Base-by-base conservation (phyloP, 2,329 filamentous ascomycete species). In the Calonectria pseudoturangicola region DNA sequence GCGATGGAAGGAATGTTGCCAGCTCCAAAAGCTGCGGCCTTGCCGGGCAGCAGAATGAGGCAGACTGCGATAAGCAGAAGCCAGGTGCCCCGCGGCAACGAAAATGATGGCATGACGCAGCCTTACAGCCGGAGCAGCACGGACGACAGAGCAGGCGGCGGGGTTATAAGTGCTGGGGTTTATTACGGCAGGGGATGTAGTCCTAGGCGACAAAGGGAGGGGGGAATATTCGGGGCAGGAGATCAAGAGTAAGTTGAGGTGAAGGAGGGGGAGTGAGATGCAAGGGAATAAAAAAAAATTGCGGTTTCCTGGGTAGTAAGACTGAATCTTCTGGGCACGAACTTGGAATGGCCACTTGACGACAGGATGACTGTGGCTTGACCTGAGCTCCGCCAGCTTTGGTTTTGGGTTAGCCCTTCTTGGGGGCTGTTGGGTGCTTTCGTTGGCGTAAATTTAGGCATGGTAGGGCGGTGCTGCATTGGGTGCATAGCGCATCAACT, bases 1-100 rank as follows among this genome's bases (percentile, higher is more conserved):
- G 87, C 84, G 75, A 92, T 92, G 25, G 89, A 92, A n/a, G 92
- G 92, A 73, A 94, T 94, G 80, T 94, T 94, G 70, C 92, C 92
- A 41, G 92, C 92, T 30, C 92, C 92, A 80, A 94, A 94, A 4
- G 92, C 92, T 27, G 86, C 86, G 3, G 87, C 91, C 73, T 87
- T 88, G 66, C 87, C 86, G 27, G 91, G 90, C 64, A 93, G 84
- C 56, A 92, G 78, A n/a, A 90, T 81, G 71, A 93, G 83, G 66
- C 91, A 79, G 51, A 81, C 77, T 56, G 78, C 75, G 63, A 92
- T 80, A 74, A 89, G 83, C 68, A 92, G 85, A 81, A 92, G 84
- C 82, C 88, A 85, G 43, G 83, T 83, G 80, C 86, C 86, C 84
- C 87, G 87, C 81, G 88, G 83, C 75, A 86, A 81, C 71, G 83